Evolutionary conservation across 2,329 filamentous ascomycete genomes (phyloP), one percentile per base, ranked within the genome.

Genomic region (Nannizziopsis barbatae): DNA sequence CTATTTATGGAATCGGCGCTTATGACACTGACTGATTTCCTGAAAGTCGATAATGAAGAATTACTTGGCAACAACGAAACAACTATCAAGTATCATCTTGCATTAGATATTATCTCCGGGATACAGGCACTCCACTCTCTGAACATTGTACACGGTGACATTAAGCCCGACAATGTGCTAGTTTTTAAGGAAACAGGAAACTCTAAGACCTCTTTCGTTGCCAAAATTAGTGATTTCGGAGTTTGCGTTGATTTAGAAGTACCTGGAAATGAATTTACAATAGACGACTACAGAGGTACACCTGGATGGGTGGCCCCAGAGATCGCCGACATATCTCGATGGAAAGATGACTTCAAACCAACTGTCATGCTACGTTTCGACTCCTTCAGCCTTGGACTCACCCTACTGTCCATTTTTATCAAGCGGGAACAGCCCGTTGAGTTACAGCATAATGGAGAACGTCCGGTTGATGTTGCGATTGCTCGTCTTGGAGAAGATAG

Each of bases 81-180:
- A 12, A 55, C 55, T 30, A 47, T 57, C 1, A 56, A 53, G 40
- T 55, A 61, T 49, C 55, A 59, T 30, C 44, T 61, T n/a, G 37
- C 56, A 18, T 49, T 60, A 1, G 59, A 61, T 50, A 45, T 56
- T 14, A 48, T 53, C 2, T 54, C 54, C 32, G 58, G 59, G 1
- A 40, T 61, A 11, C 52, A 61, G 41, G 56, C 57, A 12, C 50
- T 62, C 10, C 58, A 62, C 47, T 48, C 49, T 22, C 51, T 59
- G 18, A 45, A 45, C 6, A 61, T 62, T 10, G 55, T 61, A 2
- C 59, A 62, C 40, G 59, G 58, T 2, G 59, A 62, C 43, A 52
- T 62, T 20, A 62, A 62, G 39, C 59, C 58, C 4, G 59, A 61
- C 27, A 62, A 62, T 42, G 53, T 62, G n/a, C 55, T 62, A 10